phyloP scores from a whole-genome alignment of 164 flowering plant genomes.

The grape (Vitis vinifera) region ASM3070453v1 NC_081807.1:3055001-3055500 shows the following conservation, averaged over 20 bases:
- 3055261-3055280: conserved; percentile 18
- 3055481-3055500: not conserved
- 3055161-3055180: conserved; percentile 60
- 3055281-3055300: conserved; percentile 30
- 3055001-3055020: conserved; percentile 74
- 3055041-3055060: conserved; percentile 48
- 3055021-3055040: conserved; percentile 77
- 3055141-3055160: conserved; percentile 72
- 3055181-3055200: conserved; percentile 16
- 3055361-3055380: conserved; percentile 90
- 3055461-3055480: conserved; percentile 4
- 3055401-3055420: conserved; percentile 96
- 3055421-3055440: conserved; percentile 96
- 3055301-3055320: conserved; percentile 62
- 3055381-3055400: conserved; percentile 86
- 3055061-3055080: conserved; percentile 61
- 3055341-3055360: conserved; percentile 92
- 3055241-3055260: conserved; percentile 18
- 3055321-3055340: conserved; percentile 88
- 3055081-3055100: conserved; percentile 85
- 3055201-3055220: conserved; percentile 19
- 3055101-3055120: conserved; percentile 43
- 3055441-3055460: conserved; percentile 89
- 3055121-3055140: conserved; percentile 33
- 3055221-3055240: conserved; percentile 19